Base-by-base conservation (phyloP, 1,284 basidiomycete species). In the Tilletiopsis washingtonensis region DNA sequence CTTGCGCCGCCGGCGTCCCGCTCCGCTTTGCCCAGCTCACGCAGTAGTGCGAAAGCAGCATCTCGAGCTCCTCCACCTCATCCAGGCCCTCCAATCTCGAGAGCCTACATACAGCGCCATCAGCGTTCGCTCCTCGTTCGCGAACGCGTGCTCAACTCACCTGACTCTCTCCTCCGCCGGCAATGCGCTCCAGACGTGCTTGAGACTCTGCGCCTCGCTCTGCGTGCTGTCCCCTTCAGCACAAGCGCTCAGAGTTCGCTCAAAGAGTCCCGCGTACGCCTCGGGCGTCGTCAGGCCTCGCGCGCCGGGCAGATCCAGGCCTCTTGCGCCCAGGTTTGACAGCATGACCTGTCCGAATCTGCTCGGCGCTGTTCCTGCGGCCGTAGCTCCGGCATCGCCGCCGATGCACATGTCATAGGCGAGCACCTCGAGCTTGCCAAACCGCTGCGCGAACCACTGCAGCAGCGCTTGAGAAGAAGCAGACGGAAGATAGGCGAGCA, bases 21-120 rank as follows among this genome's bases (percentile, higher is more conserved):
- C n/a, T n/a, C n/a, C n/a, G n/a, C n/a, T n/a, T 34, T 34, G 29
- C 43, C 49, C 49, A 51, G 21, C 47, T 49, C 6, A 51, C 17
- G 17, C 20, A 24, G n/a, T 73, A 73, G 49, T 71, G 69, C 14
- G 47, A 48, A n/a, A 73, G 60, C 7, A 73, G 57, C 59, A 73
- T 64, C 37, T 73, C 67, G 9, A 73, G 57, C 54, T 73, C 70
- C 45, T 73, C 70, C 3, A 73, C 57, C 41, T 73, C 70, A 43
- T 73, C 70, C 24, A 73, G 58, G 3, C 61, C 62, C 47, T 73
- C 68, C 4, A 71, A 40, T 14, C 62, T 36, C 34, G 34, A 36
- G 34, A 14, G 34, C 14, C 34, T n/a, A 36, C 34, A 14, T 36
- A 36, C 14, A n/a, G n/a, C n/a, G n/a, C n/a, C n/a, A n/a, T n/a